Evolutionary conservation across 495 filamentous ascomycete species (phyloP).

Genomic region (Penicillium atrosanguineum): DNA sequence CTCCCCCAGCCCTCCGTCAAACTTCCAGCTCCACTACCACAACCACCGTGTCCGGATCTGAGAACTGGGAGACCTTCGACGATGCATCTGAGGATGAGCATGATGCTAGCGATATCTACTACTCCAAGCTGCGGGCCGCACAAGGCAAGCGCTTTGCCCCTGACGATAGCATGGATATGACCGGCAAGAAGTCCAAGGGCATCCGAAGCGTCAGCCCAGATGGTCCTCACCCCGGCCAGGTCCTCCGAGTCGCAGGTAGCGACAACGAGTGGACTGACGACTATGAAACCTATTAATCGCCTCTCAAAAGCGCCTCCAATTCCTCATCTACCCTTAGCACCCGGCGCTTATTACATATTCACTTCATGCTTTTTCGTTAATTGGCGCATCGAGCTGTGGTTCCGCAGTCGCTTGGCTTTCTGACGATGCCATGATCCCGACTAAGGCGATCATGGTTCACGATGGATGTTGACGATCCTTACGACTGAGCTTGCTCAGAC

Average conservation of each 20-base stretch:
- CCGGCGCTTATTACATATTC: conserved; percentile 3
- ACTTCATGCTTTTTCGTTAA: conserved; percentile 6
- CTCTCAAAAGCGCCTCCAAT: conserved; percentile 3
- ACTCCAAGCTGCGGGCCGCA: conserved; percentile 68
- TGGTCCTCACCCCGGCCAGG: conserved; percentile 36
- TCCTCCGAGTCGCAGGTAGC: conserved; percentile 44
- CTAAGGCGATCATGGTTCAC: conserved; percentile 23
- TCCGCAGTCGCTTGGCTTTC: conserved; percentile 20
- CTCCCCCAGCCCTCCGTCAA: conserved; percentile 57
- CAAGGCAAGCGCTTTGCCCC: conserved; percentile 62
- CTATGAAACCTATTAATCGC: conserved; percentile 41
- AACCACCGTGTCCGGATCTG: conserved; percentile 70
- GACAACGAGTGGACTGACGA: conserved; percentile 53
- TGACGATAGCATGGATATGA: conserved; percentile 51
- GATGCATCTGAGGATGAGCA: conserved; percentile 71
- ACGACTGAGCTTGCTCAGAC: conserved; percentile 20
- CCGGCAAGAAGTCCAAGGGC: conserved; percentile 53
- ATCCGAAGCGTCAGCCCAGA: conserved; percentile 49
- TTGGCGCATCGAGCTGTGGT: conserved; percentile 20
- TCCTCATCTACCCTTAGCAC: neutral
- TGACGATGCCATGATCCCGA: conserved; percentile 27
- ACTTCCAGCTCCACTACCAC: conserved; percentile 67
- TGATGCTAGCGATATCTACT: conserved; percentile 73
- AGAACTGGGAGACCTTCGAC: conserved; percentile 96
- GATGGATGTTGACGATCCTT: conserved; percentile 21